Percentiles rank a stretch among this genome's conserved stretches.
Conservation (phyloP, 768 basidiomycete species). For the Chiua virens region DNA sequence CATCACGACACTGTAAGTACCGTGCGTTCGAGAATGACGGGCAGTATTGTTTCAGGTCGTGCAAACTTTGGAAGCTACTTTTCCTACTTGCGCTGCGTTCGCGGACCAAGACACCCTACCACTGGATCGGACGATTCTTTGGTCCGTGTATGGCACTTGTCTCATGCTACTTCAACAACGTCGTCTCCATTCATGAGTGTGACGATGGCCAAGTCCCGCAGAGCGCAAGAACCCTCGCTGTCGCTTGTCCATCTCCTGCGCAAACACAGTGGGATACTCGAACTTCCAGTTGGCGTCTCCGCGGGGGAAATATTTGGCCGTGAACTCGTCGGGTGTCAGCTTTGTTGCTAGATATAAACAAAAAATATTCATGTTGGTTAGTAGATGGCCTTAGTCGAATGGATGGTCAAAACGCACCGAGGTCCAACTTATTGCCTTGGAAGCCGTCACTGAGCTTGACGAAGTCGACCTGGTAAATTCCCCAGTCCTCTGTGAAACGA, state of each 20-base stretch:
- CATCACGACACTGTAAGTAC: conserved; percentile 41
- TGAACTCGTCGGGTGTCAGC: too few relatives aligned
- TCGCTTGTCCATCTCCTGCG: conserved; percentile 74
- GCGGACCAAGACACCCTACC: conserved; percentile 72
- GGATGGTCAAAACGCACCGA: too few relatives aligned
- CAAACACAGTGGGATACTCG: conserved; percentile 75
- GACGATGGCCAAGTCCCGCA: conserved; percentile 11
- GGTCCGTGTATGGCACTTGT: conserved; percentile 79
- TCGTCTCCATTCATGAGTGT: conserved; percentile 25
- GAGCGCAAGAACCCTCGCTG: conserved; percentile 28
- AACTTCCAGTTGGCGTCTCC: too few relatives aligned
- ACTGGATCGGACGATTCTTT: conserved; percentile 81
- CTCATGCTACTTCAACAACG: conserved; percentile 28
- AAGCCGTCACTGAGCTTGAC: too few relatives aligned
- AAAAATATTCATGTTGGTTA: too few relatives aligned
- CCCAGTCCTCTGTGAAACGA: conserved; percentile 36
- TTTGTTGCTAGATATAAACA: too few relatives aligned
- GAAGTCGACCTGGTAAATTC: conserved; percentile 32
- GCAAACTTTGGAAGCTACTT: conserved; percentile 75
- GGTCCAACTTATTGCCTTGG: too few relatives aligned
- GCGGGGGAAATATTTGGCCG: too few relatives aligned
- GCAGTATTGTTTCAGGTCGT: conserved; percentile 47
- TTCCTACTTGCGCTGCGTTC: conserved; percentile 73
- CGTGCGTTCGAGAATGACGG: background rate
- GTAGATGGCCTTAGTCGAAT: too few relatives aligned